These are phyloP conservation scores for Salix suchowensis DNA, from an alignment of 345 rosid genomes.

Conservation along the genomic window DNA sequence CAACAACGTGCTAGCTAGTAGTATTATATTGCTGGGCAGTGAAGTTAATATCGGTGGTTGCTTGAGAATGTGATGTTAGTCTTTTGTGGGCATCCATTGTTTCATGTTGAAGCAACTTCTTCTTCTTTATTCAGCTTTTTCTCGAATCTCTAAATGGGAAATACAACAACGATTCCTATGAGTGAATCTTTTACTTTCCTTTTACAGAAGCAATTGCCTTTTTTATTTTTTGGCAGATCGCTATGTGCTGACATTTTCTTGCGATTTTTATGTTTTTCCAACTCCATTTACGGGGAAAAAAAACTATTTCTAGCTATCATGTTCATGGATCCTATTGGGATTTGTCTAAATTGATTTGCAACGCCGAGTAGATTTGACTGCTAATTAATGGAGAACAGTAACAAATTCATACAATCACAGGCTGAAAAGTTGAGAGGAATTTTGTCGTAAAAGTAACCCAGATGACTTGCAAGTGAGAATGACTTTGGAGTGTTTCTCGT, in stretches of 20 bases:
- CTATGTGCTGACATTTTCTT: background rate
- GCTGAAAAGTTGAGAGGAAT: no score
- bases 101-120: constrained; percentile 71
- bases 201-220: constrained; percentile 38
- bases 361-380: no score
- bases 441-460: no score
- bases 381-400: no score
- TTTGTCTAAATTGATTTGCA: no score
- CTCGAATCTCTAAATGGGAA: constrained; percentile 34
- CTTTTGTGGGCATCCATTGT: constrained; percentile 73
- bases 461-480: no score
- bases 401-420: no score
- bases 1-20: background rate
- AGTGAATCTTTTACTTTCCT: constrained; percentile 53
- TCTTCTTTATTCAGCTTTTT: constrained; percentile 17
- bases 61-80: constrained; percentile 52
- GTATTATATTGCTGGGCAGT: constrained; percentile 7
- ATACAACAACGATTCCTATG: constrained; percentile 38
- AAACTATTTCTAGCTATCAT: no score
- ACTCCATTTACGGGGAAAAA: no score
- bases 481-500: no score
- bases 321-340: no score
- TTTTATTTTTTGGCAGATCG: background rate
- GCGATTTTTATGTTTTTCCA: background rate
- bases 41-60: constrained; percentile 31